Evolutionary conservation across 1,139 yeast species (phyloP), one percentile per base, ranked within the genome.

Genomic region (Kodamaea arcana): DNA sequence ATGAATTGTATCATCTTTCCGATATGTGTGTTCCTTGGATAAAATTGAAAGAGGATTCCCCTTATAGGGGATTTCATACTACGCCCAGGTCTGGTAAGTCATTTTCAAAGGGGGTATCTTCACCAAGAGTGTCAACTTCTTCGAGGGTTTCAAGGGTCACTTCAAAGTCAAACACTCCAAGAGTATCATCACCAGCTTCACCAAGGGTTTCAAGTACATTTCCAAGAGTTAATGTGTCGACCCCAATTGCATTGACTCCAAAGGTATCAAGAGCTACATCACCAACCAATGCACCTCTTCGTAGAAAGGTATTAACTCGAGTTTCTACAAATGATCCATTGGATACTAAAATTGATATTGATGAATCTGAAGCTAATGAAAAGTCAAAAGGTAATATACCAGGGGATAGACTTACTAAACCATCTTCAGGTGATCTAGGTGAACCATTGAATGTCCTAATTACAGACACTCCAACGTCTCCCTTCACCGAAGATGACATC

Each of bases 1-100:
- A 62, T 36, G 64, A 67, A 39, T 50, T 69, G 9, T 46, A 50
- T 16, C 54, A 49, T 34, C 47, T 59, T 8, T 43, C 52, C 6
- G 70, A 67, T 32, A 55, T 66, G 64, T 44, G 42, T 1, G 51
- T 66, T 2, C 75, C 75, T 5, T 69, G 75, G 75, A 51, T 54
- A 49, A 43, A 44, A 13, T 51, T 69, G 15, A 63, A 54, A 11
- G 14, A 32, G 1, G 73, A 68, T 29, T 55, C 50, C 40, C 45
- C 45, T n/a, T 66, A 53, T 42, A n/a, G n/a, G n/a, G n/a, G n/a
- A n/a, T n/a, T n/a, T n/a, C n/a, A n/a, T n/a, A n/a, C n/a, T n/a
- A n/a, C n/a, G n/a, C n/a, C n/a, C n/a, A n/a, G n/a, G n/a, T n/a
- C n/a, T n/a, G n/a, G n/a, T n/a, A n/a, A n/a, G n/a, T n/a, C n/a